Evolutionary conservation across 2,329 filamentous ascomycete genomes (phyloP).

Genomic region (Claviceps capensis): DNA sequence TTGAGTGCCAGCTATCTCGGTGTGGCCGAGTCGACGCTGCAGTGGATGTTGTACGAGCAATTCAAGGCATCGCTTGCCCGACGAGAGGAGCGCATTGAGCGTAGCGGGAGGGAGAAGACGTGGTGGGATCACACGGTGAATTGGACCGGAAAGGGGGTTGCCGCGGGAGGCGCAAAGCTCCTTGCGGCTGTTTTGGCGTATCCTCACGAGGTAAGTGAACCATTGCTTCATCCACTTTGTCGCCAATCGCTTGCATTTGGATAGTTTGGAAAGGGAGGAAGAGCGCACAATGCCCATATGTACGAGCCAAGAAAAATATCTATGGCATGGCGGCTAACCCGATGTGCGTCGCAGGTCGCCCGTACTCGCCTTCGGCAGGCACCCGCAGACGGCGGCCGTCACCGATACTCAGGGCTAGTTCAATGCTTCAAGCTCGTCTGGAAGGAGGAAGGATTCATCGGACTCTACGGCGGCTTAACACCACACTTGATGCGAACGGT

Average conservation of each 20-base stretch:
- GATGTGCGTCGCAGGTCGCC: slow-evolving; percentile 41
- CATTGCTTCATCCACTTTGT: not conserved
- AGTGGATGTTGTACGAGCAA: slow-evolving; percentile 91
- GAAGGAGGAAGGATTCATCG: slow-evolving; percentile 76
- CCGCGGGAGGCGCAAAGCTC: slow-evolving; percentile 75
- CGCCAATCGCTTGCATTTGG: not conserved
- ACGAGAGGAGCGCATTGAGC: slow-evolving; percentile 44
- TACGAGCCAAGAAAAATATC: too few species aligned
- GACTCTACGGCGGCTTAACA: slow-evolving; percentile 80
- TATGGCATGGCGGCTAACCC: too few species aligned
- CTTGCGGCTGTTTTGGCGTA: slow-evolving; percentile 76
- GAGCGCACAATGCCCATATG: too few species aligned
- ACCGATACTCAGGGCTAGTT: slow-evolving; percentile 77
- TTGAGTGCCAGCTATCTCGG: slow-evolving; percentile 86
- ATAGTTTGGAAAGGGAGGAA: too few species aligned
- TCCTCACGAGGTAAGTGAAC: slow-evolving; percentile 65
- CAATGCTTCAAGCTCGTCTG: slow-evolving; percentile 83
- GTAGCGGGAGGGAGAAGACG: slow-evolving; percentile 47
- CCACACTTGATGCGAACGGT: slow-evolving; percentile 86
- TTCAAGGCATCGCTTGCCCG: slow-evolving; percentile 63
- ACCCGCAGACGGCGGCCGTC: slow-evolving; percentile 54
- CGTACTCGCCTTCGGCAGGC: slow-evolving; percentile 76
- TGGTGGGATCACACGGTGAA: slow-evolving; percentile 62
- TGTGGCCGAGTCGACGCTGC: slow-evolving; percentile 76
- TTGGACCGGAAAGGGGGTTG: slow-evolving; percentile 66